Base-by-base conservation (phyloP, 768 basidiomycete genomes). In the Sporobolomyces pararoseus region DNA sequence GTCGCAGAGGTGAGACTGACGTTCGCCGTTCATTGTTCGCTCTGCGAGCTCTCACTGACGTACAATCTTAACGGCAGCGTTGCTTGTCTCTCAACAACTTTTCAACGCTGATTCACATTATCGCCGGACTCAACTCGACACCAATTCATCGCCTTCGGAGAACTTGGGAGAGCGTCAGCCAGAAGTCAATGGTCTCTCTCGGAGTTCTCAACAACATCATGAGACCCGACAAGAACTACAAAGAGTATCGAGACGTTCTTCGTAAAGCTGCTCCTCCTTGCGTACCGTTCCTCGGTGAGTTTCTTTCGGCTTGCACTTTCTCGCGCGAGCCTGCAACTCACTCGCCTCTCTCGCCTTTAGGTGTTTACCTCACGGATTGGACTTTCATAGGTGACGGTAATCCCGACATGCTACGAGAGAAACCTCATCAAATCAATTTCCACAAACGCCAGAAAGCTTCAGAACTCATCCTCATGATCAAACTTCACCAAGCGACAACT, bases 321-420 rank as follows among this genome's bases (percentile, higher is more conserved):
- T n/a, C n/a, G n/a, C n/a, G n/a, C n/a, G n/a, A n/a, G n/a, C n/a
- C n/a, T n/a, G n/a, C n/a, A n/a, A n/a, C 7, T 4, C 2, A n/a
- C 16, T 2, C 32, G 63, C 58, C 25, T 0, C 23, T 64, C 29
- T 49, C 50, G 66, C 34, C 16, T 29, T 0, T 75, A 96, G 95
- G 96, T 76, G 89, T 97, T 63, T 97, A 95, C 82, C 85, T 99
- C 32, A 94, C 95, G 9, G 91, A 89, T 10, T 83, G 98, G 70
- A 94, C 93, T n/a, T 97, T 98, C 80, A 95, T 96, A 78, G 91
- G 96, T 80, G 96, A 97, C 75, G 96, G 95, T 13, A 92, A 91
- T 77, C 88, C 89, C 59, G 91, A 98, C 81, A 86, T 84, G 74
- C 82, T 96, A 19, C 61, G 72, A 14, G 77, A 78, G 31, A 76